These are phyloP conservation scores for Phymatotrichopsis omnivora DNA, from an alignment of 2,329 filamentous ascomycete species.

Conservation along the genomic window DNA sequence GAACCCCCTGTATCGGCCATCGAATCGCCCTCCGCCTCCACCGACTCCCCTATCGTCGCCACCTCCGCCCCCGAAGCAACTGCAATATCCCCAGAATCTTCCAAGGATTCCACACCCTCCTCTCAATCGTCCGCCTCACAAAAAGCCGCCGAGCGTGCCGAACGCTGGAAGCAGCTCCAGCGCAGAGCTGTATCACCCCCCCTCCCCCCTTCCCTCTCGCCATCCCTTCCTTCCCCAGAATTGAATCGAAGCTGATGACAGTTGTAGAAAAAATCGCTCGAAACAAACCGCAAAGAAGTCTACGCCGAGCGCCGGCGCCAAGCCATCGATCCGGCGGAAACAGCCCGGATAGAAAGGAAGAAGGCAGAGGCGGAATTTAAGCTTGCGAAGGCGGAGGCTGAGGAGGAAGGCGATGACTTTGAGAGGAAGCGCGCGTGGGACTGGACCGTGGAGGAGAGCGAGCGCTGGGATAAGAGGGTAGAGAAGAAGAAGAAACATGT, in stretches of 20 bases:
- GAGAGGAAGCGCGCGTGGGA: conserved; percentile 98
- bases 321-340: conserved; percentile 63
- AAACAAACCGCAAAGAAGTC: conserved; percentile 72
- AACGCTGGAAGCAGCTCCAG: conserved; percentile 79
- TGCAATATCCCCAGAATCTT: neutral
- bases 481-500: conserved; percentile 73
- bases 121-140: conserved; percentile 33
- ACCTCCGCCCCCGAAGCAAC: too few relatives aligned
- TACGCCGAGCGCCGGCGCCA: conserved; percentile 72
- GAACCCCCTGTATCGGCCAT: too few relatives aligned
- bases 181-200: conserved; percentile 51
- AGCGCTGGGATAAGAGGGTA: conserved; percentile 83
- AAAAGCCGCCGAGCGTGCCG: conserved; percentile 56
- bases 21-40: too few relatives aligned
- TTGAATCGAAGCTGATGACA: conserved; percentile 3
- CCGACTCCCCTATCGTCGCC: too few relatives aligned
- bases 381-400: conserved; percentile 81
- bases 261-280: conserved; percentile 53
- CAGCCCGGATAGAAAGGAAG: conserved; percentile 70
- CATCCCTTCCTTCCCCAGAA: conserved; percentile 18
- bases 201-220: neutral
- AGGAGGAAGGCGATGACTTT: conserved; percentile 79
- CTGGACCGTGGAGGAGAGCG: conserved; percentile 91
- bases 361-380: conserved; percentile 86
- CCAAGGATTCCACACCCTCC: conserved; percentile 8